Evolutionary conservation across 805 yeast genomes (phyloP).

Genomic region (Ogataea saltuana): DNA sequence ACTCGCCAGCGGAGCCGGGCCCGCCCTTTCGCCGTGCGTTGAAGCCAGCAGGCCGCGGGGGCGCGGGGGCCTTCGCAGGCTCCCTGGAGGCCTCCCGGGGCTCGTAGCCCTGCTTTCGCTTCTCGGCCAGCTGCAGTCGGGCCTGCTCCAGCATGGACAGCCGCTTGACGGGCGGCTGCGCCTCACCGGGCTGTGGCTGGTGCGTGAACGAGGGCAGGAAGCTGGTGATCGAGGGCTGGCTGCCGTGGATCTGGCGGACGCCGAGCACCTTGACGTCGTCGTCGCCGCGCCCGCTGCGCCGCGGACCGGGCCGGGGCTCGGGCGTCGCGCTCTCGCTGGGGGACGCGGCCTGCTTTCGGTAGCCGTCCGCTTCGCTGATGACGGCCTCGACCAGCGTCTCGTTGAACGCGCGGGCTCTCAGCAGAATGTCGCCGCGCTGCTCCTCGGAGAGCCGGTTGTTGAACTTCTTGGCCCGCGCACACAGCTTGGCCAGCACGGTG

Average conservation of each 20-base stretch:
- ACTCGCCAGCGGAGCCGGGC: constrained; percentile 12
- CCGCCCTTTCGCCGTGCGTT: constrained; percentile 34
- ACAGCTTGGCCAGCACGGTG: constrained; percentile 58
- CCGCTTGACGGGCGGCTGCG: constrained; percentile 25
- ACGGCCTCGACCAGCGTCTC: constrained; percentile 54
- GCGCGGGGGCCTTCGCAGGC: constrained; percentile 39
- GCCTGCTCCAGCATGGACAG: constrained; percentile 31
- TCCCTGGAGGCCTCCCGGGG: constrained; percentile 16
- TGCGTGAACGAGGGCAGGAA: constrained; percentile 9
- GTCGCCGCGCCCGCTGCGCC: constrained; percentile 1
- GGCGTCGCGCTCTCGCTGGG: too few relatives aligned
- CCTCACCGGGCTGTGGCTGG: constrained; percentile 7
- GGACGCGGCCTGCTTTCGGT: neutral
- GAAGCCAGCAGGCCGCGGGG: constrained; percentile 57
- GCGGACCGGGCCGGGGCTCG: neutral
- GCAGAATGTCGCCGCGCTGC: constrained; percentile 64
- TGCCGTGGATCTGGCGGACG: neutral
- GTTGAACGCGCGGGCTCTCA: constrained; percentile 60
- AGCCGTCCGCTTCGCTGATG: constrained; percentile 34
- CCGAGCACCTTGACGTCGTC: neutral
- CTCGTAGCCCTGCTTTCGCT: constrained; percentile 21
- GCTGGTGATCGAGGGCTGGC: constrained; percentile 16
- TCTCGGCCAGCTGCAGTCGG: constrained; percentile 28
- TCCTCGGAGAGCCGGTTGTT: constrained; percentile 69
- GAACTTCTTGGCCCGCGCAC: constrained; percentile 62